phyloP scores from a whole-genome alignment of 1,284 basidiomycete genomes.

The Apiotrichum laibachii region DNA sequence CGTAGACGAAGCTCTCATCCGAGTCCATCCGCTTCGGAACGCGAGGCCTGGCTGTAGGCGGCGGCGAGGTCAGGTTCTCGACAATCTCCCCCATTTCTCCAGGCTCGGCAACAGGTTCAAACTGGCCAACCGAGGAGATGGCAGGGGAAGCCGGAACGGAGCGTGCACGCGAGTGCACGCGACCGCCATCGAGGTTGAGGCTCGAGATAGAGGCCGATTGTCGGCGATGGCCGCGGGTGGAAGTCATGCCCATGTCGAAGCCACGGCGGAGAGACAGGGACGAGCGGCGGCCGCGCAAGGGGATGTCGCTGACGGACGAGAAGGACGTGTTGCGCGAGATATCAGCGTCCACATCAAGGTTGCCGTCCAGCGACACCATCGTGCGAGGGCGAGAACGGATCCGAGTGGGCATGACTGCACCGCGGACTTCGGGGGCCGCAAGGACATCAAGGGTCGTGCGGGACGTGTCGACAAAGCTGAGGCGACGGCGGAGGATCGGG shows the following conservation, averaged over 20 bases:
- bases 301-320: slow-evolving; percentile 10
- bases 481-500: slow-evolving; percentile 37
- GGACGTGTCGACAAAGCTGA: slow-evolving; percentile 23
- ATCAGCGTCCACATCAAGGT: not conserved
- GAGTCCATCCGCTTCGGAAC: not conserved
- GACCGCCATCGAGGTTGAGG: not conserved
- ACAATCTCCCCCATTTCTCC: not conserved
- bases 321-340: slow-evolving; percentile 17
- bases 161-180: not conserved
- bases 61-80: not conserved
- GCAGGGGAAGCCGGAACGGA: slow-evolving; percentile 4
- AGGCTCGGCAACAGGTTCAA: not conserved
- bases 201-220: slow-evolving; percentile 3
- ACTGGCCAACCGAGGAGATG: too few species aligned
- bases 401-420: slow-evolving; percentile 6
- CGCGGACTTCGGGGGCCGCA: slow-evolving; percentile 9
- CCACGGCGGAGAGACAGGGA: slow-evolving; percentile 7
- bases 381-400: slow-evolving; percentile 1
- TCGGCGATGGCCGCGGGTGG: not conserved
- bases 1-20: slow-evolving; percentile 6
- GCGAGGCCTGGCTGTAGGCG: not conserved
- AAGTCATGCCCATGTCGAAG: slow-evolving; percentile 8
- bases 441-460: slow-evolving; percentile 12
- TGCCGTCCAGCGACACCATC: not conserved
- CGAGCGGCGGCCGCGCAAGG: slow-evolving; percentile 5